Conservation (phyloP, 2,329 filamentous ascomycete genomes). For the Coniochaeta sp. region DNA sequence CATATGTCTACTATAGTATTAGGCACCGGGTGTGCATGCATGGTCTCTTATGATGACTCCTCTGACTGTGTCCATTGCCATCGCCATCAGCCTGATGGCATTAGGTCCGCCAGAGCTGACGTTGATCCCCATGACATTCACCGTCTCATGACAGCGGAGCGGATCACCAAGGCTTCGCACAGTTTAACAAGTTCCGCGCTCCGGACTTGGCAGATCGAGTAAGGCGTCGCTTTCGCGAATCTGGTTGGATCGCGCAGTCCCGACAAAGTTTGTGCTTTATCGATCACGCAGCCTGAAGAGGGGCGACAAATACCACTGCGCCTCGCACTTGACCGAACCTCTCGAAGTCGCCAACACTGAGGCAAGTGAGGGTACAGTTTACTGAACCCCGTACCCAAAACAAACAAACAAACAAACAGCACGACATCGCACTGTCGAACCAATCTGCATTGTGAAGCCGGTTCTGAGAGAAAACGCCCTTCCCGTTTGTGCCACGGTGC, state of each 20-base stretch:
- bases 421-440: not conserved
- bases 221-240: not conserved
- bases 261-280: not conserved
- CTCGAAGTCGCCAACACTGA: not conserved
- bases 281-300: not conserved
- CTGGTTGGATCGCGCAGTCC: not conserved
- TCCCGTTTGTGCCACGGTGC: constrained; percentile 11
- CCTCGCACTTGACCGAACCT: not conserved
- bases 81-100: not conserved
- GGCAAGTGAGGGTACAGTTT: no score
- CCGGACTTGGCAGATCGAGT: not conserved
- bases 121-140: not conserved
- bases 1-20: no score
- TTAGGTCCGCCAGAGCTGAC: not conserved
- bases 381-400: not conserved
- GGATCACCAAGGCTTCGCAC: not conserved
- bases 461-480: constrained; percentile 5
- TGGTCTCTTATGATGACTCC: not conserved
- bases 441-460: not conserved
- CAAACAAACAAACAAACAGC: constrained; percentile 1
- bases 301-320: not conserved
- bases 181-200: not conserved
- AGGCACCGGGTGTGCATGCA: not conserved
- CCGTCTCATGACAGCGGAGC: not conserved
- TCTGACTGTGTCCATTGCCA: not conserved